Conservation (phyloP, 176 grass and related monocot genomes). For the Paspalum notatum region DNA sequence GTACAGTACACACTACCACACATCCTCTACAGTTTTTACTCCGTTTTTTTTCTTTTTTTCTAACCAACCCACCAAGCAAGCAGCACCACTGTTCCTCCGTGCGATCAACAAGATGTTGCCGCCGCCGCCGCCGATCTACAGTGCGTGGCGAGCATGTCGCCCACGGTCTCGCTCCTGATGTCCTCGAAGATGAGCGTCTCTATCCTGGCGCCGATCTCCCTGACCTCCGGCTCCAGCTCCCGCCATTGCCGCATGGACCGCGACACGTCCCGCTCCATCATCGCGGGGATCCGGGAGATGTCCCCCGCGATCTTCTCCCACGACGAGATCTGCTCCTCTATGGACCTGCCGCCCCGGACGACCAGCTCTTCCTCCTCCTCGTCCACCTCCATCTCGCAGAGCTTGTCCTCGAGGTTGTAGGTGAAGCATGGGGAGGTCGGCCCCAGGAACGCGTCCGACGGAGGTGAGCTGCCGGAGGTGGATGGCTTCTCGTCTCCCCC, state of each 20-base stretch:
- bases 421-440: constrained; percentile 45
- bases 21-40: neutral
- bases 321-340: constrained; percentile 55
- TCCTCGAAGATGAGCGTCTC: constrained; percentile 93
- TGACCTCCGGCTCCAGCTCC: constrained; percentile 39
- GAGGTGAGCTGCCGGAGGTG: constrained; percentile 55
- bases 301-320: constrained; percentile 71
- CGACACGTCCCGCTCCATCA: constrained; percentile 66
- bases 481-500: constrained; percentile 62
- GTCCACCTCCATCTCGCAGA: constrained; percentile 32
- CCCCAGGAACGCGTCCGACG: constrained; percentile 32
- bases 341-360: constrained; percentile 27
- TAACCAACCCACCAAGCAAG: neutral
- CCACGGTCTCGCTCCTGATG: constrained; percentile 65
- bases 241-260: constrained; percentile 57
- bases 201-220: constrained; percentile 65
- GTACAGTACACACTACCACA: no score
- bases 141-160: constrained; percentile 61
- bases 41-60: neutral
- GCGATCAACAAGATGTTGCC: constrained; percentile 51
- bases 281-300: constrained; percentile 54
- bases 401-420: constrained; percentile 35
- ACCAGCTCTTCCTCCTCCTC: constrained; percentile 41
- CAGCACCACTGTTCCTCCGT: no score
- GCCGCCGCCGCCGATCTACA: constrained; percentile 55